Evolutionary conservation across 2,329 filamentous ascomycete genomes (phyloP), one percentile per base, ranked within the genome.

Genomic region (Exserohilum rostratum): DNA sequence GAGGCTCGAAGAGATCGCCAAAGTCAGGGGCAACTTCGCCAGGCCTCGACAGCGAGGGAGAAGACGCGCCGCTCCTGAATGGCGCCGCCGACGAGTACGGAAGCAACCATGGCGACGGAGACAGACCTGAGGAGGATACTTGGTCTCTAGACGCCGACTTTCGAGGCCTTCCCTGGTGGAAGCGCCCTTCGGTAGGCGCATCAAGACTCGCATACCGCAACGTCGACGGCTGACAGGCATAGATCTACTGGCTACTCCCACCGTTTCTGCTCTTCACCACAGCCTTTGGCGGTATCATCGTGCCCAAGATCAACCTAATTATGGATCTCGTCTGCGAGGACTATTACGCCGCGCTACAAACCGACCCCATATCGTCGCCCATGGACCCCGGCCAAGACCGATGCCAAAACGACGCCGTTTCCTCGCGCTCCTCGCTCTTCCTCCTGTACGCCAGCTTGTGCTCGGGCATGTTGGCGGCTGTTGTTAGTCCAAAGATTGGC

Each of bases 261-360:
- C 90, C 92, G 0, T 95, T 93, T 75, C 82, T 90, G 51, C 76
- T 96, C 39, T 93, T 91, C 70, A 91, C 91, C 0, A 79, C 96
- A 49, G 92, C 93, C 0, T 93, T 95, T 74, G 95, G 93, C 29
- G 91, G 91, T 52, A 85, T 90, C 6, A 80, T 95, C 6, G 90
- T 97, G 7, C 93, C 93, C 9, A 95, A 90, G 73, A 82, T 96
- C 58, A 96, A 96, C 69, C 78, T 97, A 76, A 91, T 96, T 58
- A 82, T 96, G 57, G 84, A 88, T 53, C 82, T 99, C 25, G 85
- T 98, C 47, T 99, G 95, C 75, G 85, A 87, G 58, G 83, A 90
- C 57, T 96, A 96, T 75, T 89, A 95, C 62, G 83, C 87, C 20
- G 89, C 96, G 9, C 38, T 58, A 0, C 54, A 49, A 18, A 56